phyloP scores from a whole-genome alignment of 495 filamentous ascomycete species.

The Penicillium cinerascens region DNA sequence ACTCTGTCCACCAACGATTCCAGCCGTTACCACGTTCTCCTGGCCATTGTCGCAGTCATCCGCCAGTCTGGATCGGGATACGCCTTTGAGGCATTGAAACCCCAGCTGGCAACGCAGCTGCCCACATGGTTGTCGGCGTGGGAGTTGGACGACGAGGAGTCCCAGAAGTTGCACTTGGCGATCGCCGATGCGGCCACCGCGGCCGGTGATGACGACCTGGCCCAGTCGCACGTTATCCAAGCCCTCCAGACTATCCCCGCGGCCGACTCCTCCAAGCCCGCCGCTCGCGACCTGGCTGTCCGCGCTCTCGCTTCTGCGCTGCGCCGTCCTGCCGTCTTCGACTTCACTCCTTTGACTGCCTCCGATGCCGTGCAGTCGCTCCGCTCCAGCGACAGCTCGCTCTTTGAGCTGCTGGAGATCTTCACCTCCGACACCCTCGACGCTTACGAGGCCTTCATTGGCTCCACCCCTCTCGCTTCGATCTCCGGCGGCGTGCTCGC shows the following conservation, averaged over 20 bases:
- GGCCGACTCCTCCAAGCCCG: conserved; percentile 61
- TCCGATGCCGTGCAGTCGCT: conserved; percentile 86
- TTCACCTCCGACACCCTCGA: conserved; percentile 91
- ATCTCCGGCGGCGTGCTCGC: conserved; percentile 45
- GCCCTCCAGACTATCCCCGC: conserved; percentile 79
- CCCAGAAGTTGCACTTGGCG: conserved; percentile 73
- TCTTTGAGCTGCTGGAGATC: conserved; percentile 89
- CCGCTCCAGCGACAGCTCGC: conserved; percentile 71
- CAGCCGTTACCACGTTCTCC: conserved; percentile 81
- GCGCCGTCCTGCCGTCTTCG: conserved; percentile 70
- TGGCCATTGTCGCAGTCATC: conserved; percentile 78
- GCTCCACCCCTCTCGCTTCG: conserved; percentile 37
- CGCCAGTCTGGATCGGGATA: conserved; percentile 61
- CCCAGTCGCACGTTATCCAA: conserved; percentile 79
- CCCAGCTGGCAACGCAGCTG: conserved; percentile 69
- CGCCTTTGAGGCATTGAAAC: conserved; percentile 75
- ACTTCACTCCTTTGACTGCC: conserved; percentile 88
- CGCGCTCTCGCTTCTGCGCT: conserved; percentile 82
- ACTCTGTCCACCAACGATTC: conserved; percentile 71
- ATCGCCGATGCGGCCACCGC: conserved; percentile 76
- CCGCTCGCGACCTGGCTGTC: conserved; percentile 77
- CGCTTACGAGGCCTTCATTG: conserved; percentile 87
- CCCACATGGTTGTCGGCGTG: conserved; percentile 79
- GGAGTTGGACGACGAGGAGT: conserved; percentile 76
- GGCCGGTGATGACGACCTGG: conserved; percentile 68